Evolutionary conservation across 2,329 filamentous ascomycete species (phyloP).

Genomic region (Lojkania enalia): DNA sequence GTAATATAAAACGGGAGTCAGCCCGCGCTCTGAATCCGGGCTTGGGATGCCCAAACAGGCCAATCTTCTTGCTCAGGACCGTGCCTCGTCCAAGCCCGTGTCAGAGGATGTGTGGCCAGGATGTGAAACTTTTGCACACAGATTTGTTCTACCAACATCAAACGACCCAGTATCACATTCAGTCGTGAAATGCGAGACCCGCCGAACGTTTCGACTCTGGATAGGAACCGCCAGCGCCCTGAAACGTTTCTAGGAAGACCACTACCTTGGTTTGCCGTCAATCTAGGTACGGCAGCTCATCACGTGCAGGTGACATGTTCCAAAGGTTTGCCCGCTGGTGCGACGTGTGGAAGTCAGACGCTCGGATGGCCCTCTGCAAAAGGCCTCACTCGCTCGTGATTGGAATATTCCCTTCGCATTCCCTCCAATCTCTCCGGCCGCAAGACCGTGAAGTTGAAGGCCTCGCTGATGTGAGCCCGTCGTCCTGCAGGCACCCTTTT

Average conservation of each 20-base stretch:
- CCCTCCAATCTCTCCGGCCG: not conserved
- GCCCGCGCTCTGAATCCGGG: constrained; percentile 6
- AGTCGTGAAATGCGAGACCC: not conserved
- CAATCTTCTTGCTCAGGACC: constrained; percentile 6
- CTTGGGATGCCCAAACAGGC: not conserved
- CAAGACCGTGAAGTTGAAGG: not conserved
- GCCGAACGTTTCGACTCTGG: not conserved
- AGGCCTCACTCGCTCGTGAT: too few species aligned
- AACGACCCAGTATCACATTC: constrained; percentile 3
- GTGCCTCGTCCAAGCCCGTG: constrained; percentile 12
- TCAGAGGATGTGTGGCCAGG: constrained; percentile 18
- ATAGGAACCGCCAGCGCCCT: too few species aligned
- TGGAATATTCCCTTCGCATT: too few species aligned
- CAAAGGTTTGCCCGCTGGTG: not conserved
- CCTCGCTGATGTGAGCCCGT: constrained; percentile 12
- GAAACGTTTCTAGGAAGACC: too few species aligned
- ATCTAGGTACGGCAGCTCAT: too few species aligned
- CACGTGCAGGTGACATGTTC: too few species aligned
- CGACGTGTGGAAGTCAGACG: not conserved
- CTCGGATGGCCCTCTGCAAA: not conserved
- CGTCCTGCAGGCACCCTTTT: constrained; percentile 6
- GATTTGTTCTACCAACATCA: constrained; percentile 3
- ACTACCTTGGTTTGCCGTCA: too few species aligned
- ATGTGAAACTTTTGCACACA: constrained; percentile 9
- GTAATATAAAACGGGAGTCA: constrained; percentile 11